Evolutionary conservation across 768 basidiomycete species (phyloP).

Genomic region (Mrakia hoshinonis): DNA sequence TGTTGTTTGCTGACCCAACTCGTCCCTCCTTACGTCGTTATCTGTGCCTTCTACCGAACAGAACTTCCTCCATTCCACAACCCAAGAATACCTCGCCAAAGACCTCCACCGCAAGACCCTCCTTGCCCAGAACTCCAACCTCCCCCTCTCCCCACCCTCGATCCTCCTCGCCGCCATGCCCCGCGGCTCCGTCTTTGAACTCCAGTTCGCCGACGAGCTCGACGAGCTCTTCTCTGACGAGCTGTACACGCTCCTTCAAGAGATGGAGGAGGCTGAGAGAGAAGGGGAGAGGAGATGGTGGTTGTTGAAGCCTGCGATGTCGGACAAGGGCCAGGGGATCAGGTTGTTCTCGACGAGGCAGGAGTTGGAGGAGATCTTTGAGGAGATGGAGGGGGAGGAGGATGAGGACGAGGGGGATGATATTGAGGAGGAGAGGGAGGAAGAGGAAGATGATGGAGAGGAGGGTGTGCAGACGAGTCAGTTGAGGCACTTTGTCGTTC

Average conservation of each 20-base stretch:
- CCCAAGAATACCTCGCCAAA: slow-evolving; percentile 65
- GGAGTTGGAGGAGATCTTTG: slow-evolving; percentile 47
- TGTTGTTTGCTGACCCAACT: neutral
- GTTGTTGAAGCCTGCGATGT: slow-evolving; percentile 96
- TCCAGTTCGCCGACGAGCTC: slow-evolving; percentile 85
- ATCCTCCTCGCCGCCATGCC: slow-evolving; percentile 54
- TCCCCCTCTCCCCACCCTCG: slow-evolving; percentile 47
- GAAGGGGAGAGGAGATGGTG: slow-evolving; percentile 54
- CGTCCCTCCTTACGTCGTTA: neutral
- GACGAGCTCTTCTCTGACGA: slow-evolving; percentile 91
- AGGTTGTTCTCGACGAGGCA: slow-evolving; percentile 73
- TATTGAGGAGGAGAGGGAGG: slow-evolving; percentile 41
- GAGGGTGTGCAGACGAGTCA: slow-evolving; percentile 67
- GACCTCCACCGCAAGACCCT: slow-evolving; percentile 32
- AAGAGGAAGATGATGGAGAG: slow-evolving; percentile 33
- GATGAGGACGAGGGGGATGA: slow-evolving; percentile 23
- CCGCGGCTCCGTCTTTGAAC: slow-evolving; percentile 70
- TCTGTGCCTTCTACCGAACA: too few species aligned
- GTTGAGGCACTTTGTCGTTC: slow-evolving; percentile 88
- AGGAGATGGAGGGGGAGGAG: slow-evolving; percentile 26
- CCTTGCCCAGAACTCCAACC: neutral
- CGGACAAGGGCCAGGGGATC: slow-evolving; percentile 91
- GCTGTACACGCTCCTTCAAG: slow-evolving; percentile 64
- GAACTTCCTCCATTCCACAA: slow-evolving; percentile 71
- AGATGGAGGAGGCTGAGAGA: slow-evolving; percentile 32